A percentile compares a stretch with the other conserved stretches of the same genome.
Conservation (phyloP, 306 rosid species). For the Glycyrrhiza uralensis region DNA sequence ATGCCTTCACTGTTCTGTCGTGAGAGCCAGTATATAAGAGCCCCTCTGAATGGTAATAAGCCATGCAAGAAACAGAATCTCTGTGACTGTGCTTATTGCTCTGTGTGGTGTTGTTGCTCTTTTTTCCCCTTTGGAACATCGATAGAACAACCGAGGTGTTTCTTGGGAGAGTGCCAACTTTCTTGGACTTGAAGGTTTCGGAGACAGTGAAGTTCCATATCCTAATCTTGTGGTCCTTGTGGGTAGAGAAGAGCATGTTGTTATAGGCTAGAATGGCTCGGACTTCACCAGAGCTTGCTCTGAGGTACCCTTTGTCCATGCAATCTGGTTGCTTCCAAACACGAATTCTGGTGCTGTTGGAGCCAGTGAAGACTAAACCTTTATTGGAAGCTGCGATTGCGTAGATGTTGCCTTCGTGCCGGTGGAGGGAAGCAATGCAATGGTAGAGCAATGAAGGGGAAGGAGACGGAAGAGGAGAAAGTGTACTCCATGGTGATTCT, state of each 20-base stretch:
- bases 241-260: slow-evolving; percentile 58
- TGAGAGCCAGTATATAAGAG: slow-evolving; percentile 61
- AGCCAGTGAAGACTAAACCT: slow-evolving; percentile 59
- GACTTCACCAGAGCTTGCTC: slow-evolving; percentile 42
- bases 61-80: slow-evolving; percentile 59
- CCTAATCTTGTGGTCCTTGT: slow-evolving; percentile 59
- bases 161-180: slow-evolving; percentile 48
- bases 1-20: slow-evolving; percentile 58
- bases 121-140: slow-evolving; percentile 26
- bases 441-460: slow-evolving; percentile 63
- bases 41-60: slow-evolving; percentile 70
- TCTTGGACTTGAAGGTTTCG: slow-evolving; percentile 47
- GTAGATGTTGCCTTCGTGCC: slow-evolving; percentile 64
- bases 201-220: slow-evolving; percentile 55
- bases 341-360: slow-evolving; percentile 50
- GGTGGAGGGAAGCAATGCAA: slow-evolving; percentile 69
- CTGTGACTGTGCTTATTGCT: too few relatives aligned
- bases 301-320: slow-evolving; percentile 50
- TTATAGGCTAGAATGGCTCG: slow-evolving; percentile 45
- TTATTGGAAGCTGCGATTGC: slow-evolving; percentile 54
- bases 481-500: slow-evolving; percentile 82
- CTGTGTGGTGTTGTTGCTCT: background rate
- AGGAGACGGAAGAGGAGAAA: slow-evolving; percentile 58
- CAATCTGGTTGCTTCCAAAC: slow-evolving; percentile 67
- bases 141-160: slow-evolving; percentile 35